Conservation (phyloP, 139 green algal species). For the Auxenochlorella protothecoides region DNA sequence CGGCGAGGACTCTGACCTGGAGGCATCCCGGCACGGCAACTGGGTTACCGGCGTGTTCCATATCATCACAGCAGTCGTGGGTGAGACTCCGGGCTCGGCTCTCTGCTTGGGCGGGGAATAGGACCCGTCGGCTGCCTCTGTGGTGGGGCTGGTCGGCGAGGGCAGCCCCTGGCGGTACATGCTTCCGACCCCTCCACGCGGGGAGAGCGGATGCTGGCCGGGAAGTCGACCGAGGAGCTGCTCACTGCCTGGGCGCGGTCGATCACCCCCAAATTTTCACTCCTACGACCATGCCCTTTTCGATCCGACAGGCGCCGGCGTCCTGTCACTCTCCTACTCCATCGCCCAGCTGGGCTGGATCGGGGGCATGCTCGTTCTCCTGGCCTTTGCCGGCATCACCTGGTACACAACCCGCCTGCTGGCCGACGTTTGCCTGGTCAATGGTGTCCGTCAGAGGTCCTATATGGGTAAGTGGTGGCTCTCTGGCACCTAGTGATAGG, state of each 20-base stretch:
- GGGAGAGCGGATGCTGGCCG: too few species aligned
- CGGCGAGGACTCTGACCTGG: background rate
- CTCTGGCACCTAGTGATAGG: too few species aligned
- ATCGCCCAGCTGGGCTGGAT: slow-evolving; percentile 9
- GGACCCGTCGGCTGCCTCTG: too few species aligned
- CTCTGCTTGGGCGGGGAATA: too few species aligned
- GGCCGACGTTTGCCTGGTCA: slow-evolving; percentile 21
- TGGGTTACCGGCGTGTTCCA: background rate
- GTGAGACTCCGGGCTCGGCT: too few species aligned
- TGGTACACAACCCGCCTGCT: slow-evolving; percentile 29
- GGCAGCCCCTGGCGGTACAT: too few species aligned
- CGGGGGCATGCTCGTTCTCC: slow-evolving; percentile 11
- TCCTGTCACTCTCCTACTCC: slow-evolving; percentile 12
- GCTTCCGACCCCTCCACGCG: too few species aligned
- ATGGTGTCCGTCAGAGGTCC: slow-evolving; percentile 3
- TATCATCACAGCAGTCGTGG: slow-evolving; percentile 7
- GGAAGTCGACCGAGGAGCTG: background rate
- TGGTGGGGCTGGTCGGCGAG: too few species aligned
- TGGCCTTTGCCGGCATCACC: slow-evolving; percentile 27
- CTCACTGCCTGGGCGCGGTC: background rate
- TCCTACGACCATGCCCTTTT: background rate
- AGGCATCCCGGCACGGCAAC: slow-evolving; percentile 6
- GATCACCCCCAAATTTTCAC: background rate
- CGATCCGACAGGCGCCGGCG: background rate
- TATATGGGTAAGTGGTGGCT: slow-evolving; percentile 1